Evolutionary conservation across 441 rosid genomes (phyloP).

Genomic region (Euphorbia celastroides): DNA sequence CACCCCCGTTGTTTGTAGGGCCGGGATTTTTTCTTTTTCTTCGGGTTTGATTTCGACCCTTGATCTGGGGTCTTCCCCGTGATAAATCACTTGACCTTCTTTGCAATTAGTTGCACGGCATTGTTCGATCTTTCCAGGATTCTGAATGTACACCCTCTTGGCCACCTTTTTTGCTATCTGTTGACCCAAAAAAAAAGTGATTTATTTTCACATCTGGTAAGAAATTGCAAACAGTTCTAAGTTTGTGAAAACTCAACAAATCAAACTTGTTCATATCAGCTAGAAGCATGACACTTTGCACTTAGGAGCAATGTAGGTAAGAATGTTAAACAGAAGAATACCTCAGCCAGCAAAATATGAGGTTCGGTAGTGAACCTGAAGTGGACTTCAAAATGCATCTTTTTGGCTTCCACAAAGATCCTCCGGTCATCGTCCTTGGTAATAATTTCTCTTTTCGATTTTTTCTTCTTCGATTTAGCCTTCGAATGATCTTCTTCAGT

Average conservation of each 20-base stretch:
- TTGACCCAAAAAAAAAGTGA: conserved; percentile 14
- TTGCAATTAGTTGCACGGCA: conserved; percentile 42
- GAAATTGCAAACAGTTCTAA: not conserved
- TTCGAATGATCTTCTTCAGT: conserved; percentile 3
- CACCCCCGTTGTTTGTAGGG: conserved; percentile 68
- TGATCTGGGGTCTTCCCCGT: conserved; percentile 68
- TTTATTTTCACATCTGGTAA: not conserved
- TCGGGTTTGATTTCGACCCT: conserved; percentile 48
- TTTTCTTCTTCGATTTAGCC: conserved; percentile 24
- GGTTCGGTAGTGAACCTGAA: conserved; percentile 71
- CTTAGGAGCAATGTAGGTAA: not conserved
- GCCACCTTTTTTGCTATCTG: conserved; percentile 89
- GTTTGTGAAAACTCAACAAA: not conserved
- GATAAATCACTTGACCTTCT: conserved; percentile 76
- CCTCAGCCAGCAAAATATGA: conserved; percentile 86
- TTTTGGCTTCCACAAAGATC: conserved; percentile 36
- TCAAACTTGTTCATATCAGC: not conserved
- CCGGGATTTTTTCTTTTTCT: conserved; percentile 54
- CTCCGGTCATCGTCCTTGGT: conserved; percentile 45
- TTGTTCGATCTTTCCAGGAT: conserved; percentile 68
- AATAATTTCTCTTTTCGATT: conserved; percentile 25
- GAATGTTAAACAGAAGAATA: conserved; percentile 19
- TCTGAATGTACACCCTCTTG: conserved; percentile 82
- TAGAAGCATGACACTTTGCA: not conserved
- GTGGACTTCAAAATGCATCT: conserved; percentile 67